These are phyloP conservation scores for Sisymbrium irio DNA, from an alignment of 345 rosid species.

Conservation along the genomic window DNA sequence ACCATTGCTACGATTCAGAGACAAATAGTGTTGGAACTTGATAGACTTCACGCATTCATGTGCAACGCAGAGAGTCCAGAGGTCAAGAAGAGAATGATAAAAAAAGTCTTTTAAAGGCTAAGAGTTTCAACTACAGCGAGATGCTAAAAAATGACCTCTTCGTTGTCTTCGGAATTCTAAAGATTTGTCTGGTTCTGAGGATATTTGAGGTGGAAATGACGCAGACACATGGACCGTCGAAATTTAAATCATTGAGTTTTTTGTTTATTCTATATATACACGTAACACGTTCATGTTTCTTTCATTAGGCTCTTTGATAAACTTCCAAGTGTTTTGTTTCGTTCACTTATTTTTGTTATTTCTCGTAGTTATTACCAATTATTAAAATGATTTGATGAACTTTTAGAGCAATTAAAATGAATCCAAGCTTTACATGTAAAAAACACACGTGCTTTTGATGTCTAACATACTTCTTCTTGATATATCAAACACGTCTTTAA, in stretches of 20 bases:
- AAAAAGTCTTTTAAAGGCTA: background rate
- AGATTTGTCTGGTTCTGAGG: slow-evolving; percentile 12
- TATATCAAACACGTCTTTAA: background rate
- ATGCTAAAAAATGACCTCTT: background rate
- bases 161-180: slow-evolving; percentile 6
- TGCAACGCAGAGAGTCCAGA: background rate
- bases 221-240: slow-evolving; percentile 20
- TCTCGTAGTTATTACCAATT: background rate
- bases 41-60: background rate
- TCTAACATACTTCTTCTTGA: background rate
- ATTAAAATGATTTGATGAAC: background rate
- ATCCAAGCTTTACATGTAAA: background rate
- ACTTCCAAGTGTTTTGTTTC: background rate
- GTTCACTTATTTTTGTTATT: background rate
- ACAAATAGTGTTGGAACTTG: background rate
- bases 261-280: background rate
- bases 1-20: background rate
- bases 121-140: background rate
- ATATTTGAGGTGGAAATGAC: slow-evolving; percentile 7
- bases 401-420: background rate
- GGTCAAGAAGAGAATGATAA: background rate
- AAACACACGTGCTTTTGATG: slow-evolving; percentile 12
- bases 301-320: background rate
- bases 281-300: slow-evolving; percentile 2
- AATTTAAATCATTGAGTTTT: background rate